A percentile compares a stretch with the other conserved stretches of the same genome.
These are phyloP conservation scores for Melocanna baccifera DNA, from an alignment of 176 grass and related monocot species.

Conservation along the genomic window DNA sequence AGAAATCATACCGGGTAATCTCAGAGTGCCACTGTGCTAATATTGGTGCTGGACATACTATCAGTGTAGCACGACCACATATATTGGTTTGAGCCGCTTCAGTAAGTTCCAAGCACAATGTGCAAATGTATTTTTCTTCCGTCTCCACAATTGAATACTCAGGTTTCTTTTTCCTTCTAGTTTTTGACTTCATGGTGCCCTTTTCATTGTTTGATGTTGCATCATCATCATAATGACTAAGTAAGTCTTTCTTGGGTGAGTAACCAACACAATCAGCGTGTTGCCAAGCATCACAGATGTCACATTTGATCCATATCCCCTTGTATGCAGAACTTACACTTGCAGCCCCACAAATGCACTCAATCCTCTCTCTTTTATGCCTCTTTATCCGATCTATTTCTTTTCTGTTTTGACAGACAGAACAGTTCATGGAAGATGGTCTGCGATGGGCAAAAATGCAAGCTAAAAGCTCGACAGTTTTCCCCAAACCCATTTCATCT, in stretches of 20 bases:
- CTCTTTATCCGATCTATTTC: conserved; percentile 55
- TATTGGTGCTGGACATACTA: conserved; percentile 91
- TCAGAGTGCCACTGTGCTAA: conserved; percentile 91
- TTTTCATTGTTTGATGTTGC: conserved; percentile 34
- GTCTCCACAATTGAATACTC: conserved; percentile 46
- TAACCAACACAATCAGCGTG: conserved; percentile 92
- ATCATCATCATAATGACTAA: conserved; percentile 37
- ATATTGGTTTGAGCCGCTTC: conserved; percentile 69
- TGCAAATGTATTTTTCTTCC: conserved; percentile 59
- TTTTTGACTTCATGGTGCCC: conserved; percentile 46
- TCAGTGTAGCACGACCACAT: conserved; percentile 65
- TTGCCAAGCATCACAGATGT: conserved; percentile 95
- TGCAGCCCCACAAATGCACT: conserved; percentile 93
- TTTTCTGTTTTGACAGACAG: conserved; percentile 24
- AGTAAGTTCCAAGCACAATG: conserved; percentile 71
- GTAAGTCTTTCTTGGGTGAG: conserved; percentile 45
- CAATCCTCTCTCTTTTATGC: conserved; percentile 83
- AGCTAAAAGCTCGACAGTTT: conserved; percentile 89
- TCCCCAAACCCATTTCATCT: conserved; percentile 99
- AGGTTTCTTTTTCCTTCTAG: conserved; percentile 57
- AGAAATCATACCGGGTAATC: conserved; percentile 72
- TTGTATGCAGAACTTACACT: conserved; percentile 76
- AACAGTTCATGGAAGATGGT: conserved; percentile 31
- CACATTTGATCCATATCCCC: conserved; percentile 86
- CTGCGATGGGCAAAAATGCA: conserved; percentile 83